These are phyloP conservation scores for Clavispora fructus DNA, from an alignment of 805 yeast genomes.

Conservation along the genomic window DNA sequence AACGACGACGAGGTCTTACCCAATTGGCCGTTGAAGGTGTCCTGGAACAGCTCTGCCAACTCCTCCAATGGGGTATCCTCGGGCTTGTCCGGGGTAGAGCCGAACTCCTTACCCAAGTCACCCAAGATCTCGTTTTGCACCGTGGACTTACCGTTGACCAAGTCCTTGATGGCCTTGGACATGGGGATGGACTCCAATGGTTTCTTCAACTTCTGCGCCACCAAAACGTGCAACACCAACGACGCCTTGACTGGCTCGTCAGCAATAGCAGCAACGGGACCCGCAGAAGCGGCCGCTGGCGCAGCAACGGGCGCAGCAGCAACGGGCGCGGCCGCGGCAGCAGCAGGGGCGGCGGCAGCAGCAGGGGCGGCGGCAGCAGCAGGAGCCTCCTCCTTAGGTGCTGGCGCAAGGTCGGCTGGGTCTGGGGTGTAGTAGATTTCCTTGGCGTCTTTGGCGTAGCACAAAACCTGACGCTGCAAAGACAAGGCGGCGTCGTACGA, in stretches of 20 bases:
- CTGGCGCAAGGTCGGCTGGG: slow-evolving; percentile 44
- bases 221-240: slow-evolving; percentile 78
- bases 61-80: slow-evolving; percentile 97
- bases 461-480: slow-evolving; percentile 86
- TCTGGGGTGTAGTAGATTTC: slow-evolving; percentile 93
- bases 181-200: slow-evolving; percentile 78
- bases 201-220: slow-evolving; percentile 94
- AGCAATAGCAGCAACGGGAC: slow-evolving; percentile 76
- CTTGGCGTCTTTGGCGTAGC: slow-evolving; percentile 93
- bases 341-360: slow-evolving; percentile 36
- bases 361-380: slow-evolving; percentile 25
- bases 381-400: slow-evolving; percentile 6
- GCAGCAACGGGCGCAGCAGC: slow-evolving; percentile 54
- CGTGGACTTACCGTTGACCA: slow-evolving; percentile 98
- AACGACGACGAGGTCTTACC: slow-evolving; percentile 93
- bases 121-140: slow-evolving; percentile 98
- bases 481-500: slow-evolving; percentile 97
- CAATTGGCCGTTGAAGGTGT: slow-evolving; percentile 76
- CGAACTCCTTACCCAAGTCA: slow-evolving; percentile 97
- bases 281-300: slow-evolving; percentile 67
- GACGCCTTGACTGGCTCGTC: slow-evolving; percentile 89
- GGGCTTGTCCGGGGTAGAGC: slow-evolving; percentile 97
- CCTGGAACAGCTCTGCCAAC: slow-evolving; percentile 93
- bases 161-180: slow-evolving; percentile 91
- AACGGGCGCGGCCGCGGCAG: slow-evolving; percentile 46